Conservation (phyloP, 2,329 filamentous ascomycete genomes). For the Cytospora piceicola region DNA sequence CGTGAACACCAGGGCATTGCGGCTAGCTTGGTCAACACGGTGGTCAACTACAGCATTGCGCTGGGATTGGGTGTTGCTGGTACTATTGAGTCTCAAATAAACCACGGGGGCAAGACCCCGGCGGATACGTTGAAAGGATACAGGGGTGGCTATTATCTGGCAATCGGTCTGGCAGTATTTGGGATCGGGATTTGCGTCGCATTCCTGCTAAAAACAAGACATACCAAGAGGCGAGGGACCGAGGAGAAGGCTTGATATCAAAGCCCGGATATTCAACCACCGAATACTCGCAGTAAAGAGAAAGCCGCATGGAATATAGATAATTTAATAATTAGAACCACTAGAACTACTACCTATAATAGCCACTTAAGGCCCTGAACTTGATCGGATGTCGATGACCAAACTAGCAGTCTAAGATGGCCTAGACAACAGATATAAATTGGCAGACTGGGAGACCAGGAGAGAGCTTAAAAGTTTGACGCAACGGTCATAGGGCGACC, state of each 20-base stretch:
- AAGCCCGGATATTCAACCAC: not conserved
- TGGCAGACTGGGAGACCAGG: too few species aligned
- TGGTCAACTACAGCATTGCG: conserved; percentile 61
- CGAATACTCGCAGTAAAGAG: too few species aligned
- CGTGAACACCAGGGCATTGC: conserved; percentile 37
- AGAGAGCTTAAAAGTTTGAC: too few species aligned
- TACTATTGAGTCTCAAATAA: conserved; percentile 52
- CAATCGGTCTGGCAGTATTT: conserved; percentile 30
- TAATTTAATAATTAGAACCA: too few species aligned
- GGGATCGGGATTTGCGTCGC: conserved; percentile 28
- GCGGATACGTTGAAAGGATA: conserved; percentile 29
- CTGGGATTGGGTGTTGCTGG: conserved; percentile 58
- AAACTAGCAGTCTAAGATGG: too few species aligned
- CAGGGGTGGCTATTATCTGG: conserved; percentile 31
- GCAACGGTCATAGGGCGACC: too few species aligned
- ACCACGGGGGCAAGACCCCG: conserved; percentile 31
- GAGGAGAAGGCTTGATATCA: not conserved
- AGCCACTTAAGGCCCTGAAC: too few species aligned
- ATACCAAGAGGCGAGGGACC: not conserved
- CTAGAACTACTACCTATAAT: too few species aligned
- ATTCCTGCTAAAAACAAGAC: conserved; percentile 25
- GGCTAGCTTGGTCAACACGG: conserved; percentile 53
- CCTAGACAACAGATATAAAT: too few species aligned
- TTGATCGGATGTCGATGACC: too few species aligned
- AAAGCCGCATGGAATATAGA: too few species aligned